Evolutionary conservation across 2,329 filamentous ascomycete species (phyloP), one percentile per base, ranked within the genome.

Genomic region (Plectosphaerella sp.): DNA sequence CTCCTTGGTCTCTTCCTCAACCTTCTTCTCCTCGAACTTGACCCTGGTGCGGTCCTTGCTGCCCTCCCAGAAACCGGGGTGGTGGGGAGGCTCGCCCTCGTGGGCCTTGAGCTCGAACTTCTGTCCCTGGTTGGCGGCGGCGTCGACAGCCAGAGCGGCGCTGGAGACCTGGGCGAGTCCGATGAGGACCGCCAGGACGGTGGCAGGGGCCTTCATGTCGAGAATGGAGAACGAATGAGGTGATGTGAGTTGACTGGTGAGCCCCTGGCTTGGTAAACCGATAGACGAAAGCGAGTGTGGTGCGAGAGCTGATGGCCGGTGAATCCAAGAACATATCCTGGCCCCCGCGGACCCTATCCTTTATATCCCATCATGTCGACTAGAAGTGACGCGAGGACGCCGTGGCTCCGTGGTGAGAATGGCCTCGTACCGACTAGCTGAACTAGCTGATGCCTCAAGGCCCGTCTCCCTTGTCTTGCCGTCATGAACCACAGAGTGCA

Each of bases 251-350:
- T 50, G 55, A 49, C 33, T 45, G 51, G 52, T 48, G 54, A 50
- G 39, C 48, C 52, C 47, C 46, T 48, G 53, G 50, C 51, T 50
- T 33, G 47, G 46, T 45, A 24, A n/a, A 49, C 52, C 52, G 12
- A 50, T 33, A 33, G 47, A 22, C 15, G 35, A 18, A 15, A 24
- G 18, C 50, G 45, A 51, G 35, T 48, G 53, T 54, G 48, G 53
- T 56, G 49, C 43, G 54, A 54, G 49, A 48, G 53, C 41, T 48
- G 49, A 47, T 43, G 48, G 41, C 49, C 54, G 52, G 48, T 43
- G 47, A 46, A 16, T 33, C 25, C 28, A 22, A 49, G 52, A 45
- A 50, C 36, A 37, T 25, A 42, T 16, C 18, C 16, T 8, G 45
- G n/a, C 25, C 22, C 22, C 35, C 35, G 22, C n/a, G 35, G 43